These are phyloP conservation scores for Clavariopsis aquatica DNA, from an alignment of 495 filamentous ascomycete genomes.

Conservation along the genomic window DNA sequence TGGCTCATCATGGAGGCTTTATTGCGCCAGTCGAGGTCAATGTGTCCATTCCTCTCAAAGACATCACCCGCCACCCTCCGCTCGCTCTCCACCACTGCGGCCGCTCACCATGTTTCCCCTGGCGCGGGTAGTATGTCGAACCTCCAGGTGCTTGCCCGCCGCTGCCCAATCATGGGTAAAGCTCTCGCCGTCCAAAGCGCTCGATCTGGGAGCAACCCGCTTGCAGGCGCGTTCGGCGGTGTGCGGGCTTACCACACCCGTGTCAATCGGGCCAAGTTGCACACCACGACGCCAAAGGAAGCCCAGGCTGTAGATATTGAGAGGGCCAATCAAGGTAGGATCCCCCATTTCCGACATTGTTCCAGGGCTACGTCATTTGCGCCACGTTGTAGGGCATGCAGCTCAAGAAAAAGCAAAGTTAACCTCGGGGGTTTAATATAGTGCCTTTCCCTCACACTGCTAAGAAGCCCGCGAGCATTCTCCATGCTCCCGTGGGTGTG, in stretches of 20 bases:
- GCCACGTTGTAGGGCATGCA: not conserved
- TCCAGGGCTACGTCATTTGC: not conserved
- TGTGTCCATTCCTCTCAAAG: conserved; percentile 97
- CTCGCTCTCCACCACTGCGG: conserved; percentile 79
- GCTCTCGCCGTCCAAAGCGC: conserved; percentile 87
- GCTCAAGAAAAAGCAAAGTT: conserved; percentile 6
- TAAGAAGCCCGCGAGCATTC: conserved; percentile 28
- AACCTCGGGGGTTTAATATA: conserved; percentile 7
- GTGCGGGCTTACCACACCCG: conserved; percentile 52
- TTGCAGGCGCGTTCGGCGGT: conserved; percentile 48
- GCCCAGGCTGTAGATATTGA: conserved; percentile 69
- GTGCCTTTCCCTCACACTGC: conserved; percentile 35
- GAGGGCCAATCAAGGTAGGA: conserved; percentile 52
- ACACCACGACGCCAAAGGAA: conserved; percentile 72
- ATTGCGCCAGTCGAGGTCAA: conserved; percentile 86
- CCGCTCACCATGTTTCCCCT: conserved; percentile 63
- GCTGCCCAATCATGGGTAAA: conserved; percentile 98
- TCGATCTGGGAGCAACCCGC: conserved; percentile 52
- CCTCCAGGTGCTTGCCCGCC: conserved; percentile 87
- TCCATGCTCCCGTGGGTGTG: conserved; percentile 22
- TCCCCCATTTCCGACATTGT: not conserved
- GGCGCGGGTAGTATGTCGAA: conserved; percentile 95
- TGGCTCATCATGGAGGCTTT: conserved; percentile 77
- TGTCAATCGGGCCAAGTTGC: conserved; percentile 68
- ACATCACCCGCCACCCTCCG: conserved; percentile 87